phyloP scores from a whole-genome alignment of 371 early-diverging fungal species.

The Mortierella sp. region DNA sequence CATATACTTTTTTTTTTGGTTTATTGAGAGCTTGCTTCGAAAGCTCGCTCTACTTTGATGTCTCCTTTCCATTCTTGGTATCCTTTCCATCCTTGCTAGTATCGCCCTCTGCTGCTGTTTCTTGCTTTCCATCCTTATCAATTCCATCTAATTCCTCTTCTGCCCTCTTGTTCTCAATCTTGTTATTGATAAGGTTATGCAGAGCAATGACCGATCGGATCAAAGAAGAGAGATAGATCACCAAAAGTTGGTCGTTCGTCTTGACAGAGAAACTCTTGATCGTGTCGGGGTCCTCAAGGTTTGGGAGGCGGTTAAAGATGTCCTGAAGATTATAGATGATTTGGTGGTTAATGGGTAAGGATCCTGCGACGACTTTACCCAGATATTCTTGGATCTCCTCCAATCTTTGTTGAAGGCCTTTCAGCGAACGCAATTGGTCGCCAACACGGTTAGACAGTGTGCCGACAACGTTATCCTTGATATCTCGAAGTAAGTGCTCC shows the following conservation, averaged over 20 bases:
- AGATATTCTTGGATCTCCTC: constrained; percentile 90
- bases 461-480: constrained; percentile 97
- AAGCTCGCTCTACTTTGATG: constrained; percentile 21
- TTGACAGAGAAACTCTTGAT: constrained; percentile 87
- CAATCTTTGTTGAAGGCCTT: constrained; percentile 87
- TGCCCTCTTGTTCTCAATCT: constrained; percentile 73
- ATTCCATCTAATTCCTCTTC: constrained; percentile 60
- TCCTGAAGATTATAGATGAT: constrained; percentile 97
- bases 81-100: constrained; percentile 44
- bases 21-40: too few relatives aligned
- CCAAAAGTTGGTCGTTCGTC: constrained; percentile 95
- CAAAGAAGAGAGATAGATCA: constrained; percentile 92
- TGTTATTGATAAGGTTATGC: constrained; percentile 96
- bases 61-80: constrained; percentile 31
- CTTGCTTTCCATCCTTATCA: constrained; percentile 53
- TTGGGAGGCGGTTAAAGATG: constrained; percentile 95
- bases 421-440: constrained; percentile 90
- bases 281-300: constrained; percentile 80
- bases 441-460: constrained; percentile 91
- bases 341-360: constrained; percentile 93
- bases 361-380: constrained; percentile 86
- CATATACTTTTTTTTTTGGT: not conserved
- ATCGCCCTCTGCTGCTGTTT: constrained; percentile 20
- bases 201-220: constrained; percentile 95
- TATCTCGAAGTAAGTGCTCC: constrained; percentile 98